phyloP scores from a whole-genome alignment of 1,284 basidiomycete species.

The Ustilago cynodontis region DNA sequence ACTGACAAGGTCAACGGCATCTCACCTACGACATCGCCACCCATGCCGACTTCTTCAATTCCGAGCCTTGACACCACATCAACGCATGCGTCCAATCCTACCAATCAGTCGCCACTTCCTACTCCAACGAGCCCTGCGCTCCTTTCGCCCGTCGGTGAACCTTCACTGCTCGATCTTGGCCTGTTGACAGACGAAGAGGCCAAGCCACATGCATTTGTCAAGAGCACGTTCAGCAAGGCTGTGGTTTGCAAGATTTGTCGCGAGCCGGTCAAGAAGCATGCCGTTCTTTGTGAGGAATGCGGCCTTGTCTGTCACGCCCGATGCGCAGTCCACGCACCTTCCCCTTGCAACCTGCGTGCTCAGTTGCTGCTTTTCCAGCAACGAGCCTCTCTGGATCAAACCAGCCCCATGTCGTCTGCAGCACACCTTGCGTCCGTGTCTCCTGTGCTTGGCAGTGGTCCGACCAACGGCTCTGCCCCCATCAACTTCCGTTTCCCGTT shows the following conservation, averaged over 20 bases:
- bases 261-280: slow-evolving; percentile 83
- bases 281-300: slow-evolving; percentile 88
- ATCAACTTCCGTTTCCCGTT: slow-evolving; percentile 57
- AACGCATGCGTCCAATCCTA: slow-evolving; percentile 8
- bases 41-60: slow-evolving; percentile 7
- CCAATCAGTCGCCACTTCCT: neutral
- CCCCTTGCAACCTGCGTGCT: slow-evolving; percentile 84
- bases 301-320: slow-evolving; percentile 87
- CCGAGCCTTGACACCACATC: slow-evolving; percentile 19
- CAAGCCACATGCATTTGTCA: slow-evolving; percentile 81
- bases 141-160: slow-evolving; percentile 32
- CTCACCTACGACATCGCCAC: slow-evolving; percentile 26
- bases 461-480: slow-evolving; percentile 15
- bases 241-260: slow-evolving; percentile 88
- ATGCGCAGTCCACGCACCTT: slow-evolving; percentile 80
- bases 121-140: slow-evolving; percentile 12
- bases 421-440: slow-evolving; percentile 25
- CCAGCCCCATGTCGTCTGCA: slow-evolving; percentile 35
- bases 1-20: slow-evolving; percentile 22
- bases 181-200: slow-evolving; percentile 39
- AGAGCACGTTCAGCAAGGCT: slow-evolving; percentile 91
- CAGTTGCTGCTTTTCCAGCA: slow-evolving; percentile 70
- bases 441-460: slow-evolving; percentile 19
- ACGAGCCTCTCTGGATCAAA: slow-evolving; percentile 48
- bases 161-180: slow-evolving; percentile 52